Evolutionary conservation across 352 stramenopile species (phyloP).

Genomic region (Saprolegnia diclina): DNA sequence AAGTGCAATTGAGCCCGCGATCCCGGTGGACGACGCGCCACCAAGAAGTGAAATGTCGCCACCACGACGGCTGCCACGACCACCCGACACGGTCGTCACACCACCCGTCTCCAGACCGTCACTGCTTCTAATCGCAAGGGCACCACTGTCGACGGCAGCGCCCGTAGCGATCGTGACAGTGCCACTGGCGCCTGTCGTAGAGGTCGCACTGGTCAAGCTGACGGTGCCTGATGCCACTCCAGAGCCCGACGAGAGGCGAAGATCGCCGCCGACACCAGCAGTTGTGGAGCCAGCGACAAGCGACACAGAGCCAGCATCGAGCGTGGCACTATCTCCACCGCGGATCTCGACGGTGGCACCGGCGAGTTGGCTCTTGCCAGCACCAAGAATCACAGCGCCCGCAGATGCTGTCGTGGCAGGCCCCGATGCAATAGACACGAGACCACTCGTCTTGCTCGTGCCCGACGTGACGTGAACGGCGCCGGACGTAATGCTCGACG

Average conservation of each 20-base stretch:
- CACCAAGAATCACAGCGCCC: not conserved
- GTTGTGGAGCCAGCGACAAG: constrained; percentile 29
- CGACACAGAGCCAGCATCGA: constrained; percentile 30
- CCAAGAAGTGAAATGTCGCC: constrained; percentile 26
- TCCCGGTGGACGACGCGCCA: constrained; percentile 10
- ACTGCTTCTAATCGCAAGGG: constrained; percentile 25
- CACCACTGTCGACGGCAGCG: constrained; percentile 23
- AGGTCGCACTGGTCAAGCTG: constrained; percentile 14
- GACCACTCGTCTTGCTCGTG: not conserved
- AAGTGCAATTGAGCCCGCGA: constrained; percentile 24
- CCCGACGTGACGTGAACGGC: no score
- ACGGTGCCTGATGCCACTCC: constrained; percentile 10
- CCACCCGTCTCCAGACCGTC: constrained; percentile 17
- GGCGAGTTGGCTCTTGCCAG: not conserved
- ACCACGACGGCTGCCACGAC: constrained; percentile 4
- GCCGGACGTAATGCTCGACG: no score
- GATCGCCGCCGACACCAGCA: constrained; percentile 32
- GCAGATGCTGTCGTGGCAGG: not conserved
- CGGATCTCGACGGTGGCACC: not conserved
- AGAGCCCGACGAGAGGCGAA: constrained; percentile 27
- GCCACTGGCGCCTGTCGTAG: constrained; percentile 23
- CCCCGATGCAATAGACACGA: not conserved
- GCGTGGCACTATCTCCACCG: constrained; percentile 18
- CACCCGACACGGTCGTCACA: constrained; percentile 17
- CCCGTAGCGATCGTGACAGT: constrained; percentile 19